These are phyloP conservation scores for Paracoccidioides lutzii DNA, from an alignment of 2,329 filamentous ascomycete genomes.

Conservation along the genomic window DNA sequence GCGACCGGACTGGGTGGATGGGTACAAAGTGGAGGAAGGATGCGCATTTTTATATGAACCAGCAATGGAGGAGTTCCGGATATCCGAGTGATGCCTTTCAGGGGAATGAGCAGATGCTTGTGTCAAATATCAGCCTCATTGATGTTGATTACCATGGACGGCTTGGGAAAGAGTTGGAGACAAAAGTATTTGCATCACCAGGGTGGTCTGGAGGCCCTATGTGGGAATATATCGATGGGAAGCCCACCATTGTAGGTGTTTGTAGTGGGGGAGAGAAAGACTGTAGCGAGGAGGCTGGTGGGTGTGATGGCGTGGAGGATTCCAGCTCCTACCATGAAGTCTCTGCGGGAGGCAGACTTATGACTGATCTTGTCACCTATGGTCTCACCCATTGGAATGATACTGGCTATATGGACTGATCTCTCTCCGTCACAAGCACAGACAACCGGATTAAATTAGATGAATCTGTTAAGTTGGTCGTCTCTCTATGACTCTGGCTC, in stretches of 20 bases:
- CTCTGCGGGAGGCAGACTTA: conserved; percentile 15
- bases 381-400: conserved; percentile 9
- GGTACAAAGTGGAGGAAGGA: conserved; percentile 14
- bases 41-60: conserved; percentile 7
- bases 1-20: conserved; percentile 15
- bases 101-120: conserved; percentile 13
- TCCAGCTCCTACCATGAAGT: conserved; percentile 14
- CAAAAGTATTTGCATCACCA: conserved; percentile 12
- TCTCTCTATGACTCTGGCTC: not conserved
- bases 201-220: conserved; percentile 16
- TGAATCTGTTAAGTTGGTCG: not conserved
- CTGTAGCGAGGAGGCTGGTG: conserved; percentile 13
- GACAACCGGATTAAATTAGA: not conserved
- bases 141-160: conserved; percentile 12
- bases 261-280: conserved; percentile 14
- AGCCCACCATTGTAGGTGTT: conserved; percentile 14
- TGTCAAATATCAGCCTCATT: conserved; percentile 12
- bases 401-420: not conserved
- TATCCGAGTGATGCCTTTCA: conserved; percentile 13
- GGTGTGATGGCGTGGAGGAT: conserved; percentile 10
- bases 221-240: conserved; percentile 14
- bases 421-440: not conserved
- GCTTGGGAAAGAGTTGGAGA: conserved; percentile 14
- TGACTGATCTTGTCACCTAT: conserved; percentile 14
- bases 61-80: conserved; percentile 13